Evolutionary conservation across 192 early-diverging fungal genomes (phyloP).

Genomic region (Polychytrium aggregatum): DNA sequence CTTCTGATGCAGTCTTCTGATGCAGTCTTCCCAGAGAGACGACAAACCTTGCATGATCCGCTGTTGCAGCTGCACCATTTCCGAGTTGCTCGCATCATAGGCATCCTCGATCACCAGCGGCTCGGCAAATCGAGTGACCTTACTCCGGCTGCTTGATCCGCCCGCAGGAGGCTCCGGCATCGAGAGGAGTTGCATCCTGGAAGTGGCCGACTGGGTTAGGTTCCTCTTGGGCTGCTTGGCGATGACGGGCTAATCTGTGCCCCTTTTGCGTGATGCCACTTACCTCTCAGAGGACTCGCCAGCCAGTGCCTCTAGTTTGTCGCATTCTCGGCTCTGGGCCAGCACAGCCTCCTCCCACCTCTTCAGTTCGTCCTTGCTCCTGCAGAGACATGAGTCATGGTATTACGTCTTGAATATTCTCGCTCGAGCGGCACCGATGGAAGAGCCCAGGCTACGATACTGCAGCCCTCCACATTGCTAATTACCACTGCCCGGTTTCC

Average conservation of each 20-base stretch:
- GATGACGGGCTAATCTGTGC: too few species aligned
- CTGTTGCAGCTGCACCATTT: slow-evolving; percentile 46
- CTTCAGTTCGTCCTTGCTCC: slow-evolving; percentile 33
- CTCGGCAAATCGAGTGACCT: neutral
- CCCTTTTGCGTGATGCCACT: too few species aligned
- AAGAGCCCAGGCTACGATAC: neutral
- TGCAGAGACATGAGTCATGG: slow-evolving; percentile 1
- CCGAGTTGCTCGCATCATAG: neutral
- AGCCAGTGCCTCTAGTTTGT: slow-evolving; percentile 19
- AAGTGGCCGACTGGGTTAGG: neutral
- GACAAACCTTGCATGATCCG: slow-evolving; percentile 50
- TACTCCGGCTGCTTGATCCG: neutral
- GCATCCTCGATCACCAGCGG: neutral
- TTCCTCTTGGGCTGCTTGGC: too few species aligned
- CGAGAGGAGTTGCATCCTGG: neutral
- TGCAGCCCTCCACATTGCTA: slow-evolving; percentile 2
- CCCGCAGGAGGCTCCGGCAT: neutral
- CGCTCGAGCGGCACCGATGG: neutral
- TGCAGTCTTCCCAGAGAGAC: neutral
- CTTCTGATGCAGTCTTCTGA: too few species aligned
- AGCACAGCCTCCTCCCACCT: slow-evolving; percentile 55
- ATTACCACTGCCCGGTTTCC: slow-evolving; percentile 33
- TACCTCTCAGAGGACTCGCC: slow-evolving; percentile 6
- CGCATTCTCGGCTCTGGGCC: slow-evolving; percentile 46
- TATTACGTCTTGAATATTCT: neutral